These are phyloP conservation scores for Boletales sp. DNA, from an alignment of 768 basidiomycete species.

Conservation along the genomic window DNA sequence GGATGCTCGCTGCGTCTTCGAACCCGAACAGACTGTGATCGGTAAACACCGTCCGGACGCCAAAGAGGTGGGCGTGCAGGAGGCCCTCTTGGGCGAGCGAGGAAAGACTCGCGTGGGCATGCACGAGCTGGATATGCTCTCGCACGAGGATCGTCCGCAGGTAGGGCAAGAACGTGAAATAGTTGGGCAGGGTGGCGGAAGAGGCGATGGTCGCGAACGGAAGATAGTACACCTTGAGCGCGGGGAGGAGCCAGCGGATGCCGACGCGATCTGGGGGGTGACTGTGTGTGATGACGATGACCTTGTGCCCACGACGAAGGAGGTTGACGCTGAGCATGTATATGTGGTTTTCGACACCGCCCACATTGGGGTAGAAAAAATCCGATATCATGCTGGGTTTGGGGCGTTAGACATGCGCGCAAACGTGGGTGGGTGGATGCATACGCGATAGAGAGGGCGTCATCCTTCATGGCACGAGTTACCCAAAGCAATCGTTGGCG, in stretches of 20 bases:
- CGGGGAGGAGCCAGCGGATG: constrained; percentile 82
- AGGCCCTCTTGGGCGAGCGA: constrained; percentile 92
- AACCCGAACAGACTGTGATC: constrained; percentile 97
- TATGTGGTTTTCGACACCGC: constrained; percentile 96
- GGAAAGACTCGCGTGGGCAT: constrained; percentile 89
- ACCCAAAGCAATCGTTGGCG: too few species aligned
- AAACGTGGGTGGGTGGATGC: not conserved
- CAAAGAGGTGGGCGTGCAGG: constrained; percentile 82
- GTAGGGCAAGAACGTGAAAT: constrained; percentile 89
- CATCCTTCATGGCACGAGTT: constrained; percentile 22
- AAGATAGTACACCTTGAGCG: constrained; percentile 91
- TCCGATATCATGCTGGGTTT: constrained; percentile 83
- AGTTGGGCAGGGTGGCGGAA: constrained; percentile 92
- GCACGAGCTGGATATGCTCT: constrained; percentile 83
- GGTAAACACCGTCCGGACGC: constrained; percentile 89
- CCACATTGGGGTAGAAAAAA: constrained; percentile 92
- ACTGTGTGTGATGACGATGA: constrained; percentile 92
- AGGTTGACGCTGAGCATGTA: constrained; percentile 88
- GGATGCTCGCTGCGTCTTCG: constrained; percentile 93
- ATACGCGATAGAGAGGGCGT: constrained; percentile 28
- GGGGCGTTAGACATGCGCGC: too few species aligned
- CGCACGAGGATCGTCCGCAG: constrained; percentile 83
- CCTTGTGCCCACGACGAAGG: constrained; percentile 81
- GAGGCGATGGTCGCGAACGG: constrained; percentile 88
- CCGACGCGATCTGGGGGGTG: constrained; percentile 85